A percentile compares a stretch with the other conserved stretches of the same genome.
Evolutionary conservation across 441 rosid genomes (phyloP).

Genomic region (Capsella rubella): DNA sequence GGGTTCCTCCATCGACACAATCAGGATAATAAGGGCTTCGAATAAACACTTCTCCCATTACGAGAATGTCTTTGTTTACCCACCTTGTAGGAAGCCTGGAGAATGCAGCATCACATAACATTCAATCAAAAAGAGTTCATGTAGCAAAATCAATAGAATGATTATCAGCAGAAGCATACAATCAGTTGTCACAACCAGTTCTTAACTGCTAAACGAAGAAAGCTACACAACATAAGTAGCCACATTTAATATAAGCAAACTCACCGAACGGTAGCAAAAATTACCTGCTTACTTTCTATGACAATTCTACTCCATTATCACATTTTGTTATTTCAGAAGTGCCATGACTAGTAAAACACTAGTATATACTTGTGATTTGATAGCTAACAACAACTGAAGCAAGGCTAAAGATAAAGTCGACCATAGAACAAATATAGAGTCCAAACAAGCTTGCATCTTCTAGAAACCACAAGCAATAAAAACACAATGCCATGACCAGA

Average conservation of each 20-base stretch:
- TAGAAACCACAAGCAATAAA: too few species aligned
- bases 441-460: too few species aligned
- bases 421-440: too few species aligned
- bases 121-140: slow-evolving; percentile 5
- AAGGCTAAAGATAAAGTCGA: neutral
- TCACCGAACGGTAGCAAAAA: slow-evolving; percentile 4
- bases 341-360: neutral
- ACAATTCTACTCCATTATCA: neutral
- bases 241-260: neutral
- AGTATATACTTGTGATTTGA: neutral
- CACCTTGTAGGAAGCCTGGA: slow-evolving; percentile 80
- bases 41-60: slow-evolving; percentile 74
- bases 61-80: slow-evolving; percentile 75
- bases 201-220: neutral
- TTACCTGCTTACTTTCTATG: slow-evolving; percentile 7
- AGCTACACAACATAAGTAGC: slow-evolving; percentile 22
- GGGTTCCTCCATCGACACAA: slow-evolving; percentile 75
- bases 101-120: slow-evolving; percentile 23
- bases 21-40: slow-evolving; percentile 76
- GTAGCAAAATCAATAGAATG: neutral
- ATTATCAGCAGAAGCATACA: slow-evolving; percentile 11
- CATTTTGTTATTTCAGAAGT: slow-evolving; percentile 1
- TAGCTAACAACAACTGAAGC: slow-evolving; percentile 13
- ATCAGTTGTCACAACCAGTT: neutral
- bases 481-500: too few species aligned